Conservation (phyloP, 257 asterid species). For the Ehretia macrophylla region DNA sequence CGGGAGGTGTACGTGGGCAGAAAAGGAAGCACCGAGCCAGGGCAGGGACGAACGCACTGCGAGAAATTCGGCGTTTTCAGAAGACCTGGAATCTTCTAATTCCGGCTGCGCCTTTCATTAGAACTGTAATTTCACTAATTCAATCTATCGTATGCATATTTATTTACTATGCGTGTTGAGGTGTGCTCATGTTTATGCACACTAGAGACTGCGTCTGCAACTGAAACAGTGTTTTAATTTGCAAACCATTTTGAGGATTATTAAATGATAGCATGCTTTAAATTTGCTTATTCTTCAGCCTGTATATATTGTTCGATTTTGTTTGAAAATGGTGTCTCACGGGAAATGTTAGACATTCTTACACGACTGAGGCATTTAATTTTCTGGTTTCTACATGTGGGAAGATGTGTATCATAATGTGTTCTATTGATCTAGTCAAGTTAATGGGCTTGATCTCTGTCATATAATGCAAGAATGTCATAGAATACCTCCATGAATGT, state of each 20-base stretch:
- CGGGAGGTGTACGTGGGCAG: conserved; percentile 4
- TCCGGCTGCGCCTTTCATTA: conserved; percentile 84
- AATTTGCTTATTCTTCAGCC: too few species aligned
- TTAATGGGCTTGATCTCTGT: too few species aligned
- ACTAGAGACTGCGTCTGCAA: neutral
- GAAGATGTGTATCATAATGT: too few species aligned
- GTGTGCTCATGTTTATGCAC: neutral
- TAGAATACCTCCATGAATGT: too few species aligned
- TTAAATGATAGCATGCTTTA: too few species aligned
- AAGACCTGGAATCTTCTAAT: conserved; percentile 55
- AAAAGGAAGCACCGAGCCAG: conserved; percentile 41
- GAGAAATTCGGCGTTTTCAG: conserved; percentile 80
- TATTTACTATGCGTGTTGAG: neutral
- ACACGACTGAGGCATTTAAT: too few species aligned
- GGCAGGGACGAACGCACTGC: conserved; percentile 75
- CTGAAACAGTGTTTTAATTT: neutral
- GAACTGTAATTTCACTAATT: conserved; percentile 40
- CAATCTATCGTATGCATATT: neutral
- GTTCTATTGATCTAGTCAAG: too few species aligned
- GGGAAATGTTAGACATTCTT: too few species aligned
- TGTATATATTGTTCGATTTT: too few species aligned
- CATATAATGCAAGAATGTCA: too few species aligned
- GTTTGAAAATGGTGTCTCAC: too few species aligned
- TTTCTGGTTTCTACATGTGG: too few species aligned
- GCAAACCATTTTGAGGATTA: neutral